phyloP scores from a whole-genome alignment of 2,329 filamentous ascomycete genomes.

The Fulvia fulva region DNA sequence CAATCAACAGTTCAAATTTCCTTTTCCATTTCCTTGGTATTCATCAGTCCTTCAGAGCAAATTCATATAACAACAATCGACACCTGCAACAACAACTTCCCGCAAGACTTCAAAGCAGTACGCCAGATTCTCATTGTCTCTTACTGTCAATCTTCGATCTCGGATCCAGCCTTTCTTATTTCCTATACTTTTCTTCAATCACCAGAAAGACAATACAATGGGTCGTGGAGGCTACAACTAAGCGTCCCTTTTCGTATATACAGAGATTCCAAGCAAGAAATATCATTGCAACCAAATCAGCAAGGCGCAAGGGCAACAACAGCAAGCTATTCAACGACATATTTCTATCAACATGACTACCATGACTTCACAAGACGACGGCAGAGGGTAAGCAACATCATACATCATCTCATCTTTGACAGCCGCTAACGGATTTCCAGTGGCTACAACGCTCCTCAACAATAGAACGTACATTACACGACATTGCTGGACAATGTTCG shows the following conservation, averaged over 20 bases:
- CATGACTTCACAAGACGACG: slow-evolving; percentile 22
- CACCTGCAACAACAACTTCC: slow-evolving; percentile 9
- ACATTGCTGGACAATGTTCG: slow-evolving; percentile 12
- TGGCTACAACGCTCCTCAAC: slow-evolving; percentile 18
- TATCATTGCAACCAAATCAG: background rate
- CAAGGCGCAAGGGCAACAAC: slow-evolving; percentile 1
- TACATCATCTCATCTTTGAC: background rate
- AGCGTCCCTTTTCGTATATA: slow-evolving; percentile 9
- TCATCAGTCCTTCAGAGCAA: slow-evolving; percentile 7
- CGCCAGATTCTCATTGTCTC: slow-evolving; percentile 12
- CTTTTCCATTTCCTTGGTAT: slow-evolving; percentile 14
- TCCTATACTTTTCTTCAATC: background rate
- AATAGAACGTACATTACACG: background rate
- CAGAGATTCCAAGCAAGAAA: background rate
- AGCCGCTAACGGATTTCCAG: slow-evolving; percentile 21
- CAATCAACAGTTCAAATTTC: slow-evolving; percentile 5
- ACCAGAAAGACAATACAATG: slow-evolving; percentile 25
- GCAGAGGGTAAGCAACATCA: slow-evolving; percentile 25
- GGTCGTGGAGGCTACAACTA: slow-evolving; percentile 44
- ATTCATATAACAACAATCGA: slow-evolving; percentile 6
- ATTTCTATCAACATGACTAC: slow-evolving; percentile 12
- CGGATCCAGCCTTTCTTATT: slow-evolving; percentile 4
- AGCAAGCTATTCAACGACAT: slow-evolving; percentile 9
- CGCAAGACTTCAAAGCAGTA: slow-evolving; percentile 1
- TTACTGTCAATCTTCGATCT: slow-evolving; percentile 7